Base-by-base conservation (phyloP, 352 stramenopile species). In the Pythium myriotylum region DNA sequence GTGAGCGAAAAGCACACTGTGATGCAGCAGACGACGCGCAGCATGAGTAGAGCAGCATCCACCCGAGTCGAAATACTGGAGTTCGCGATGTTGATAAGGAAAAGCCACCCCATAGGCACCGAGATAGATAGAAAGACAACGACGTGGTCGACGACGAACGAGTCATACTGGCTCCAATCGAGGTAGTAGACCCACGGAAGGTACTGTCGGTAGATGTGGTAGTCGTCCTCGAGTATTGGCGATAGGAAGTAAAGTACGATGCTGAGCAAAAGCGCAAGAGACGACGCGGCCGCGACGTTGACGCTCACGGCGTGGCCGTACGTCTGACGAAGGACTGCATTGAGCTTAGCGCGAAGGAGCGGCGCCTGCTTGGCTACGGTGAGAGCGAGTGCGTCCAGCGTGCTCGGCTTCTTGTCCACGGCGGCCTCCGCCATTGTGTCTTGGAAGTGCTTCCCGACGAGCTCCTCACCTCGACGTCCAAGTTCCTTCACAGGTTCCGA, bases 61-160 rank as follows among this genome's bases (percentile, higher is more conserved):
- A 90, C 27, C 1, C 68, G 68, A 33, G 68, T 81, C 3, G 71
- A 32, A n/a, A 85, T 42, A 50, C 70, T 55, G 22, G 83, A 91
- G 64, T 91, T 76, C 10, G 74, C 70, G 29, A 91, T 59, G 62
- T 91, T 86, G n/a, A 87, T 54, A 27, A 88, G 58, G 37, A 94
- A 72, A 19, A 91, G 63, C 77, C 83, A 91, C 41, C 58, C 65
- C 33, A 85, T 76, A 9, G 79, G 81, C 32, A 86, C 68, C 29
- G 72, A 83, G 54, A 94, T 89, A 33, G 65, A 69, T 33, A 81
- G 47, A 59, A 89, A 83, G 20, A 91, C 81, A 12, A 92, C 68
- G 5, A 71, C 56, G 56, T 92, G 81, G 65, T 94, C 79, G 20
- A 91, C 74, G 0, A 88, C 56, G 56, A 91, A 89, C 54, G 83